A percentile compares a stretch with the other conserved stretches of the same genome.
Conservation (phyloP, 2,329 filamentous ascomycete genomes). For the Penicillium sp. region DNA sequence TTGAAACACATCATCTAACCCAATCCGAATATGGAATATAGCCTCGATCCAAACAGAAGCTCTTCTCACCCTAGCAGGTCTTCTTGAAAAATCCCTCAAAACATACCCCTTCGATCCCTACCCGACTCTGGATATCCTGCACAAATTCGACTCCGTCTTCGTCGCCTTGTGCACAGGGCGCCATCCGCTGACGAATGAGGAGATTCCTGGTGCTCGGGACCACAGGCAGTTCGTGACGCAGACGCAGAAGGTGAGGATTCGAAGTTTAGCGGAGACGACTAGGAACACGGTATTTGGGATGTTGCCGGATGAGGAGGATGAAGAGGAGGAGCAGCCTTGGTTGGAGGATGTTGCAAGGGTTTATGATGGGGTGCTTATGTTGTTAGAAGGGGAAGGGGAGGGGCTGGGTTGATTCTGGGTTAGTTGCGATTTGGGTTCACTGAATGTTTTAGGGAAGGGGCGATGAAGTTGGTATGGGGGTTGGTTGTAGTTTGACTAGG, state of each 20-base stretch:
- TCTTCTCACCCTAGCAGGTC: constrained; percentile 71
- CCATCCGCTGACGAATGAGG: constrained; percentile 63
- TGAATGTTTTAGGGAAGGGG: not conserved
- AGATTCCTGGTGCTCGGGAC: constrained; percentile 68
- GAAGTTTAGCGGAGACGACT: constrained; percentile 75
- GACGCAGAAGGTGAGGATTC: constrained; percentile 84
- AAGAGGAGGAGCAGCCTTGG: constrained; percentile 44
- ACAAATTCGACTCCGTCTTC: constrained; percentile 82
- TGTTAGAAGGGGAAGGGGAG: constrained; percentile 59
- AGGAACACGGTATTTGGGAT: constrained; percentile 38
- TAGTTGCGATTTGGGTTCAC: too few relatives aligned
- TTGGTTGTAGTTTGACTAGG: not conserved
- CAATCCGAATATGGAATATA: constrained; percentile 32
- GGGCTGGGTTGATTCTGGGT: too few relatives aligned
- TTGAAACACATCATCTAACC: too few relatives aligned
- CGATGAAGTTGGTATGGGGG: not conserved
- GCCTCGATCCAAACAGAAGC: constrained; percentile 80
- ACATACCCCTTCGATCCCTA: constrained; percentile 67
- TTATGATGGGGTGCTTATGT: constrained; percentile 75
- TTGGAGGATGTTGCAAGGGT: constrained; percentile 72
- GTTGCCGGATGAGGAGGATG: constrained; percentile 34
- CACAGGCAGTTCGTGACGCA: constrained; percentile 58
- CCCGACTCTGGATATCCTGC: constrained; percentile 68
- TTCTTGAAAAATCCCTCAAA: constrained; percentile 68
- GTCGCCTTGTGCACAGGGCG: constrained; percentile 68